Conservation (phyloP, 352 stramenopile genomes). For the Phytophthora agathidicida region DNA sequence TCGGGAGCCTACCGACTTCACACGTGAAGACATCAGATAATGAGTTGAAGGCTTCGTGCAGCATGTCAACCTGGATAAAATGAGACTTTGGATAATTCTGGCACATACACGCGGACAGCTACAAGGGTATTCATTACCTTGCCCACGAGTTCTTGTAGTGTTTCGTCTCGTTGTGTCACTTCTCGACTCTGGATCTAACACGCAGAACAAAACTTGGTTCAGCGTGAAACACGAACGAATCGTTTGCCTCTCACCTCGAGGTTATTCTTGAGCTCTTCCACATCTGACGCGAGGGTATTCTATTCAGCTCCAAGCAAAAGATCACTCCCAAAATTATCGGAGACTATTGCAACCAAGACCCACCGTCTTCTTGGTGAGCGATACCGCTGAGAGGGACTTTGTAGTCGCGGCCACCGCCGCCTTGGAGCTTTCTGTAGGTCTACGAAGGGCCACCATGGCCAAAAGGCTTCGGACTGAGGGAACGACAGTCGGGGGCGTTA, state of each 20-base stretch:
- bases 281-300: constrained; percentile 54
- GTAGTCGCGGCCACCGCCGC: constrained; percentile 45
- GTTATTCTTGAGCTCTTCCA: constrained; percentile 65
- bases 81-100: neutral
- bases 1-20: constrained; percentile 41
- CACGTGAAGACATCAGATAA: constrained; percentile 64
- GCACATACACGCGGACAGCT: too few species aligned
- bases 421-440: constrained; percentile 57
- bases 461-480: too few species aligned
- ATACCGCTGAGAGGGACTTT: constrained; percentile 61
- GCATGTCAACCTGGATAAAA: constrained; percentile 43
- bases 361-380: constrained; percentile 68
- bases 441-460: constrained; percentile 31
- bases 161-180: constrained; percentile 55
- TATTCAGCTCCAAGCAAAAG: constrained; percentile 23
- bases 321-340: too few species aligned
- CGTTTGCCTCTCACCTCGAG: constrained; percentile 37
- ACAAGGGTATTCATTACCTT: constrained; percentile 44
- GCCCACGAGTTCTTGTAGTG: constrained; percentile 42
- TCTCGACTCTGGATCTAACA: constrained; percentile 55
- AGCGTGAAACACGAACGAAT: neutral
- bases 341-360: constrained; percentile 5
- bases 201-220: constrained; percentile 10
- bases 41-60: constrained; percentile 63
- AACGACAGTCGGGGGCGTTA: too few species aligned